Base-by-base conservation (phyloP, 139 green algal species). In the Chlorella sp. region DNA sequence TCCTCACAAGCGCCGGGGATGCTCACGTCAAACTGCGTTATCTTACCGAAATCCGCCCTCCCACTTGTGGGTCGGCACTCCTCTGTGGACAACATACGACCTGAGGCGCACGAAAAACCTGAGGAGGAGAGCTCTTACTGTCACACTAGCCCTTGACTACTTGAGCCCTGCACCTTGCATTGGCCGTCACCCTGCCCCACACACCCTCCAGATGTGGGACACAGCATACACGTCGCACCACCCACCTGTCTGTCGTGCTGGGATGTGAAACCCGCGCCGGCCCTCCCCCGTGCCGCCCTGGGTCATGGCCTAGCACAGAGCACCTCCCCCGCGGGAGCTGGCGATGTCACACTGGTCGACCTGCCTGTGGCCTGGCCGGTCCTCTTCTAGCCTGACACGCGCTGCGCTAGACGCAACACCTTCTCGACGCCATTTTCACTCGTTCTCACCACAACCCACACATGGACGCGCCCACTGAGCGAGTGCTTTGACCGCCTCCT, bases 281-380 rank as follows among this genome's bases (percentile, higher is more conserved):
- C 42, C 32, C 10, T 55, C 31, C 31, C 31, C 31, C 35, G 26
- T 73, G 69, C 51, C 69, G n/a, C 23, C 17, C 5, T 30, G 34
- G 74, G 82, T 89, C 85, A 91, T 91, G 84, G 73, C 69, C 68
- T 32, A 75, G 86, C 86, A 31, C n/a, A 91, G 35, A 91, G 60
- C 74, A 82, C 75, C 32, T 35, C 64, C 42, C 10, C 42, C 42
- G 70, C 62, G 67, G 74, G 75, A 67, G 49, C 49, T 63, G 59
- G 69, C 75, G 67, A 77, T 73, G 63, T 86, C 81, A 86, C 80
- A 83, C 81, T 78, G 70, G 32, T 63, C 51, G 60, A 35, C 22
- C 36, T 66, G 1, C 60, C 20, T 26, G 27, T 77, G 61, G 35
- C 31, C 34, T 31, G 49, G 35, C 55, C 35, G 70, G 60, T 78